Evolutionary conservation across 176 grass and related monocot species (phyloP), one percentile per base, ranked within the genome.

Genomic region (Calamus simplicifolius): DNA sequence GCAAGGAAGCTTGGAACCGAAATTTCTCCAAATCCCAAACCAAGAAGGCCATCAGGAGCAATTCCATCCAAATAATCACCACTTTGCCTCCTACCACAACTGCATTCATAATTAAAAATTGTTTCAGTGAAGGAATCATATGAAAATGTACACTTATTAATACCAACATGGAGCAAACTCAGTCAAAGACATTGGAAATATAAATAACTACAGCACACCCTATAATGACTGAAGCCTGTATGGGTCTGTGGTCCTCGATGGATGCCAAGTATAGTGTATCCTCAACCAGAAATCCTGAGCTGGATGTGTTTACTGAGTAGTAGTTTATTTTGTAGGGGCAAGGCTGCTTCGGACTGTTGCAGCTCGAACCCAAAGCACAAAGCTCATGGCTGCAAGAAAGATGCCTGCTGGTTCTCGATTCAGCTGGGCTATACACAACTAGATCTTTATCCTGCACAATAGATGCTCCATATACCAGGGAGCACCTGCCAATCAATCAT

Each of bases 381-480:
- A 98, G 79, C 60, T 98, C 78, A 19, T 98, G 84, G 69, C 72
- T 89, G 61, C 93, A 98, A 13, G 88, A 85, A 17, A 92, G 70
- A 77, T 98, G 88, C 18, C 79, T 77, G 69, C 87, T 98, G 17
- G 93, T 98, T 51, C 30, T 92, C 25, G 93, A 98, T 69, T 92
- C 76, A 59, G 84, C 59, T 25, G 88, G 93, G 56, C 79, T 98
- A 70, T 98, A 98, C 78, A 92, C 85, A 18, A 79, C 76, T 3
- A 98, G 81, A 75, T 98, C 88, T 85, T 84, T 89, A 85, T 98
- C 93, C 88, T 98, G 88, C 93, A 98, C 72, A 92, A 98, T 98
- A 84, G 81, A 92, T 97, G 81, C 81, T 84, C 87, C 92, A 82
- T 85, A 77, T 77, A 87, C 52, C 54, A 81, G 66, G 80, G 84